phyloP scores from a whole-genome alignment of 768 basidiomycete genomes.

The Amanita fuliginea region DNA sequence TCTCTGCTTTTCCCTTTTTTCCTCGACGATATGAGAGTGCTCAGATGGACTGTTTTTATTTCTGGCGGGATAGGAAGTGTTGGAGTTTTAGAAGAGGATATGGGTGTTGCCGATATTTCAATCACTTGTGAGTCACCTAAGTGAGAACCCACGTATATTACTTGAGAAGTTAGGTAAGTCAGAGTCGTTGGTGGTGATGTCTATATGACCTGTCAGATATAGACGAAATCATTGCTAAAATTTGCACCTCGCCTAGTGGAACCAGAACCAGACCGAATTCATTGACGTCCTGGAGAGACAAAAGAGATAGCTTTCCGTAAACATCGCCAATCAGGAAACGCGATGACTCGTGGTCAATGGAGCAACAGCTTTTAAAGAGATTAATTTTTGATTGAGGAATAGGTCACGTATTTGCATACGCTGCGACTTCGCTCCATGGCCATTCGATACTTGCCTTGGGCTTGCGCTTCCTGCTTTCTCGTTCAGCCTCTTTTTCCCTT shows the following conservation, averaged over 20 bases:
- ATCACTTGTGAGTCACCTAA: conserved; percentile 73
- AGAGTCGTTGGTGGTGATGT: conserved; percentile 61
- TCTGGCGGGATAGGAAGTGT: conserved; percentile 43
- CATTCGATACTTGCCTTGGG: conserved; percentile 48
- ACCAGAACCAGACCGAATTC: conserved; percentile 37
- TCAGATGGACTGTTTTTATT: conserved; percentile 29
- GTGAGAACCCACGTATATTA: conserved; percentile 73
- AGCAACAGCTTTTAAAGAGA: conserved; percentile 32
- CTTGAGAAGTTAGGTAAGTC: conserved; percentile 60
- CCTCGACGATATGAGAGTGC: conserved; percentile 17
- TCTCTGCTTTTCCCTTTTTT: conserved; percentile 29
- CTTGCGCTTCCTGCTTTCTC: conserved; percentile 43
- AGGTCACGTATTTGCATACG: conserved; percentile 32
- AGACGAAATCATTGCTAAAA: conserved; percentile 5
- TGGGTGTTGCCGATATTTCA: conserved; percentile 38
- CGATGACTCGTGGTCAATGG: conserved; percentile 31
- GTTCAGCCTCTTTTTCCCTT: conserved; percentile 44
- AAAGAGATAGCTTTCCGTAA: conserved; percentile 58
- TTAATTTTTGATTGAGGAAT: conserved; percentile 1
- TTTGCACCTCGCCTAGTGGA: conserved; percentile 61
- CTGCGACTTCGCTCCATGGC: conserved; percentile 67
- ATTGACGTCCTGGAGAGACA: conserved; percentile 39
- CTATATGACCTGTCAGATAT: conserved; percentile 23
- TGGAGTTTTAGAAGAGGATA: conserved; percentile 25
- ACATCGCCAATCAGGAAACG: conserved; percentile 57